These are phyloP conservation scores for Bertia moriformis DNA, from an alignment of 2,329 filamentous ascomycete genomes.

Conservation along the genomic window DNA sequence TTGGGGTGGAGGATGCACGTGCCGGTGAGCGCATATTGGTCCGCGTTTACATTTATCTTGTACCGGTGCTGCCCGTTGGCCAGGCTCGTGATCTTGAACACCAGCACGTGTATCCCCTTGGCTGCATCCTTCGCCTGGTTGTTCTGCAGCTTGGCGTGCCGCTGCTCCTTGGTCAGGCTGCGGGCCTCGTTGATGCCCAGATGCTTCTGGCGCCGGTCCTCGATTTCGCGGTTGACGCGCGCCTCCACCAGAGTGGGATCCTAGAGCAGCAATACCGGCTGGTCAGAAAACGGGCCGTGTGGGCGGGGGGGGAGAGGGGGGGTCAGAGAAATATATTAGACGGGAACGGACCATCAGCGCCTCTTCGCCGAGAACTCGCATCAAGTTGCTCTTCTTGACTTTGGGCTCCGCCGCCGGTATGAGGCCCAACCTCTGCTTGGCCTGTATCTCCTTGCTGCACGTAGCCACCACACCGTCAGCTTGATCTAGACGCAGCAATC, in stretches of 20 bases:
- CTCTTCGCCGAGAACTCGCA: conserved; percentile 87
- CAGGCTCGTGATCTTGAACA: conserved; percentile 81
- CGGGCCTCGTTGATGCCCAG: conserved; percentile 67
- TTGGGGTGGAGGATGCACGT: conserved; percentile 84
- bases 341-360: no score
- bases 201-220: conserved; percentile 69
- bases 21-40: conserved; percentile 74
- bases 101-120: conserved; percentile 71
- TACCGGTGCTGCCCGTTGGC: conserved; percentile 86
- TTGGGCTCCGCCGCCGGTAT: conserved; percentile 85
- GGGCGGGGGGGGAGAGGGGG: neutral
- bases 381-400: conserved; percentile 92
- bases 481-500: no score
- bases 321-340: no score
- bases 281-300: neutral
- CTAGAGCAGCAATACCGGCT: conserved; percentile 62
- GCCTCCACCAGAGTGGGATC: conserved; percentile 95
- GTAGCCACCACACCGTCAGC: no score
- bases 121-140: conserved; percentile 82
- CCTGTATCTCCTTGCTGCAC: conserved; percentile 92
- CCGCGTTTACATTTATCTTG: conserved; percentile 83
- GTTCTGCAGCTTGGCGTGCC: conserved; percentile 63
- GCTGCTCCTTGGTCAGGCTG: conserved; percentile 77
- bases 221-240: conserved; percentile 82
- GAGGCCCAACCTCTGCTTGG: conserved; percentile 82